Percentiles rank a stretch among this genome's conserved stretches.
Evolutionary conservation across 2,329 filamentous ascomycete genomes (phyloP).

Genomic region (Ophiostoma pallidulum): DNA sequence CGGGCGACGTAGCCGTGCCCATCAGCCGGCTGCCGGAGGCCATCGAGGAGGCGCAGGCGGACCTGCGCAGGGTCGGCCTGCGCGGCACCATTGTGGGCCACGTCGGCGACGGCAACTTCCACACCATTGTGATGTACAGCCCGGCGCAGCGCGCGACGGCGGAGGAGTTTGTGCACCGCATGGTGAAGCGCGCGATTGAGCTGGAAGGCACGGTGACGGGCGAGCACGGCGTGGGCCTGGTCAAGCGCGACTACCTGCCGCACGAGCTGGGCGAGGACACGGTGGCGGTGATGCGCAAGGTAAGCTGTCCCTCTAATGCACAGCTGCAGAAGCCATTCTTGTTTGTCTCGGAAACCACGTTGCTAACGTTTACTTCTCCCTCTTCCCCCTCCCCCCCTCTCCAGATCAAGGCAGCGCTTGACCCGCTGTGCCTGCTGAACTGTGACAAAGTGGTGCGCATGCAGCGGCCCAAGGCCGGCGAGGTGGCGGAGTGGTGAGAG

Average conservation of each 20-base stretch:
- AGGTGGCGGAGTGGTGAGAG: conserved; percentile 37
- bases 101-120: conserved; percentile 62
- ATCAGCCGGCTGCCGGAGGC: conserved; percentile 64
- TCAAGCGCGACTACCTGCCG: conserved; percentile 74
- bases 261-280: conserved; percentile 67
- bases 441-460: conserved; percentile 60
- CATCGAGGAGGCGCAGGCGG: conserved; percentile 67
- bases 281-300: conserved; percentile 75
- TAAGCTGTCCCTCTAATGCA: too few species aligned
- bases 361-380: too few species aligned
- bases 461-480: conserved; percentile 42
- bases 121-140: conserved; percentile 51
- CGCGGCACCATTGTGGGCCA: conserved; percentile 64
- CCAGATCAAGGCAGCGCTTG: conserved; percentile 74
- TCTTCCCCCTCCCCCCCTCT: too few species aligned
- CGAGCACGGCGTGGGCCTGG: conserved; percentile 74
- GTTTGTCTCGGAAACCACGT: too few species aligned
- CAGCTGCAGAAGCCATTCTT: too few species aligned
- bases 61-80: conserved; percentile 59
- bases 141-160: conserved; percentile 57
- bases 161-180: conserved; percentile 65
- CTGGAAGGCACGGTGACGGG: conserved; percentile 80
- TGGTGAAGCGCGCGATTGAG: conserved; percentile 79
- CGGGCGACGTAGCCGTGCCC: conserved; percentile 77
- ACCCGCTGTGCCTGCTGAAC: conserved; percentile 62